A percentile compares a stretch with the other conserved stretches of the same genome.
These are phyloP conservation scores for Papiliotrema nemorosa DNA, from an alignment of 1,284 basidiomycete species.

Conservation along the genomic window DNA sequence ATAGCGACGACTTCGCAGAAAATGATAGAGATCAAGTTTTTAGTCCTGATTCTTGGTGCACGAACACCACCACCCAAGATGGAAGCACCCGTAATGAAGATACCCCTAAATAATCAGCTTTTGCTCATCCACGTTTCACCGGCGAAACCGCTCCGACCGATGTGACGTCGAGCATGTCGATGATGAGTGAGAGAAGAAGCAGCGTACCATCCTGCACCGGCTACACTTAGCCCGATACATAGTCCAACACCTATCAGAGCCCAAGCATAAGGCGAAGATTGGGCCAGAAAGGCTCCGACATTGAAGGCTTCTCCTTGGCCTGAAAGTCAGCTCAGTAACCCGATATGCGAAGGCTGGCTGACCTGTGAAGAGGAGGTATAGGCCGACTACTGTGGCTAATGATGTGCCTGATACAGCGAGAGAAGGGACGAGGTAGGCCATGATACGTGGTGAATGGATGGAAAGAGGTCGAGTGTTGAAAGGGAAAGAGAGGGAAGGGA, in stretches of 20 bases:
- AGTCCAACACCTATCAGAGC: slow-evolving; percentile 85
- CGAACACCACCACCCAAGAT: slow-evolving; percentile 95
- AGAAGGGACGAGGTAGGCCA: slow-evolving; percentile 7
- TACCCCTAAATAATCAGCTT: slow-evolving; percentile 65
- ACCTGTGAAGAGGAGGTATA: slow-evolving; percentile 87
- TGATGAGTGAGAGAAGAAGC: not conserved
- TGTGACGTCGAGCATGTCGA: not conserved
- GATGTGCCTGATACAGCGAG: slow-evolving; percentile 49
- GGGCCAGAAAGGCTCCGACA: slow-evolving; percentile 84
- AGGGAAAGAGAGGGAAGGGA: slow-evolving; percentile 4
- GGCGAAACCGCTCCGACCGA: not conserved
- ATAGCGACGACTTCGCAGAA: slow-evolving; percentile 99
- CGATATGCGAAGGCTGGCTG: slow-evolving; percentile 5
- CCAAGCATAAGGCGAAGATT: slow-evolving; percentile 92
- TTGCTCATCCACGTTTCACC: not conserved
- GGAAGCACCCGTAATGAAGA: slow-evolving; percentile 91
- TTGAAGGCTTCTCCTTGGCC: slow-evolving; percentile 88
- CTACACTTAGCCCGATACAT: slow-evolving; percentile 88
- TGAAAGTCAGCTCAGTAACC: slow-evolving; percentile 37
- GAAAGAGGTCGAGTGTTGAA: not conserved
- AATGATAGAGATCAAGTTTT: slow-evolving; percentile 98
- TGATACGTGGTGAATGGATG: not conserved
- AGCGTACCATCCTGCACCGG: slow-evolving; percentile 94
- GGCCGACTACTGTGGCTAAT: slow-evolving; percentile 61
- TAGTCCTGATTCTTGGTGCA: slow-evolving; percentile 89